Percentiles rank a stretch among this genome's conserved stretches.
These are phyloP conservation scores for Ogataea degrootiae DNA, from an alignment of 805 yeast genomes.

Conservation along the genomic window DNA sequence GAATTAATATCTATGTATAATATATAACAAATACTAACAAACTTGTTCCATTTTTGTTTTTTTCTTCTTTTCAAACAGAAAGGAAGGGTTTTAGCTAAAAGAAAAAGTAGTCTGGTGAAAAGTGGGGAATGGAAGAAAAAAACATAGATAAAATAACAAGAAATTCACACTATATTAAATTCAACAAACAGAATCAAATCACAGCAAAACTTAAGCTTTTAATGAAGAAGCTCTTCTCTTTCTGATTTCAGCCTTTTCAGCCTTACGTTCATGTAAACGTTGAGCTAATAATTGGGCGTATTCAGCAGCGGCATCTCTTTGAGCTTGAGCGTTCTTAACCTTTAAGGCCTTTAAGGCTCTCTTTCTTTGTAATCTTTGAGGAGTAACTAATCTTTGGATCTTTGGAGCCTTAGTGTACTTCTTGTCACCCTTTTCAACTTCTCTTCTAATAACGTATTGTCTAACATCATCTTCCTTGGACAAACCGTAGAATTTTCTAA, in stretches of 20 bases:
- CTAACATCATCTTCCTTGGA: conserved; percentile 90
- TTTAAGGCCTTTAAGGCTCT: conserved; percentile 91
- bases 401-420: conserved; percentile 99
- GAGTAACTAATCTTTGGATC: conserved; percentile 99
- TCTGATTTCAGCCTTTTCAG: conserved; percentile 96
- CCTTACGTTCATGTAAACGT: conserved; percentile 97
- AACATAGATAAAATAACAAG: neutral
- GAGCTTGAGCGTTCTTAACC: conserved; percentile 95
- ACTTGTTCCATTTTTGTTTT: conserved; percentile 1
- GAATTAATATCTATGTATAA: conserved; percentile 8
- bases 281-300: conserved; percentile 98
- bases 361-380: conserved; percentile 99
- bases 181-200: neutral
- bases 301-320: conserved; percentile 99
- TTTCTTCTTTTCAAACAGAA: neutral
- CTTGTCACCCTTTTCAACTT: conserved; percentile 96
- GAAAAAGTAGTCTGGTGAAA: neutral
- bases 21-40: conserved; percentile 1
- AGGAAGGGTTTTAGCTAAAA: neutral
- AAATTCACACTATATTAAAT: neutral
- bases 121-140: neutral
- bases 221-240: conserved; percentile 99
- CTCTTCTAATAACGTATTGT: conserved; percentile 95
- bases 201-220: conserved; percentile 57
- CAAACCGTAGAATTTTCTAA: conserved; percentile 99